Percentiles rank a stretch among this genome's conserved stretches.
Conservation (phyloP, 805 yeast species). For the Wickerhamiella galacta region DNA sequence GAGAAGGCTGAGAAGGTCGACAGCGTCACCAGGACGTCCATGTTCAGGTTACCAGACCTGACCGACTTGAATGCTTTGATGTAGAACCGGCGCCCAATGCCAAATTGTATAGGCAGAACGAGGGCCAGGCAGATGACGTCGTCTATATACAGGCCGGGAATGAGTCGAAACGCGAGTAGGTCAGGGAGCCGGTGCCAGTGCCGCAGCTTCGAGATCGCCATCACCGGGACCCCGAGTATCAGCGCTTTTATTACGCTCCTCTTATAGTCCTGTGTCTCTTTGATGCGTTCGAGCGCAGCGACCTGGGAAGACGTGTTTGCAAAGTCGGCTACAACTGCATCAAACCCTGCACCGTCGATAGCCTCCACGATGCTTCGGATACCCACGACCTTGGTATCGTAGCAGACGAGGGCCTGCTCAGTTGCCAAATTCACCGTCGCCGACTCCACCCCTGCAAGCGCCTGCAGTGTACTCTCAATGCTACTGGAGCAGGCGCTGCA, state of each 20-base stretch:
- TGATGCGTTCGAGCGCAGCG: slow-evolving; percentile 44
- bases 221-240: slow-evolving; percentile 45
- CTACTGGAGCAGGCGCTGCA: slow-evolving; percentile 37
- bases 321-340: slow-evolving; percentile 30
- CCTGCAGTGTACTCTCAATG: slow-evolving; percentile 31
- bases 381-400: slow-evolving; percentile 28
- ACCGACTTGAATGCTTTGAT: slow-evolving; percentile 48
- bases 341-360: slow-evolving; percentile 37
- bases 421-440: slow-evolving; percentile 37
- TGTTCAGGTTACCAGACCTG: slow-evolving; percentile 55
- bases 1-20: slow-evolving; percentile 66
- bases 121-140: slow-evolving; percentile 42
- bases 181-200: slow-evolving; percentile 20
- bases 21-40: slow-evolving; percentile 79
- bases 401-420: slow-evolving; percentile 37
- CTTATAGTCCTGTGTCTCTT: slow-evolving; percentile 63
- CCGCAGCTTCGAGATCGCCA: slow-evolving; percentile 28
- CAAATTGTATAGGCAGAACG: slow-evolving; percentile 44
- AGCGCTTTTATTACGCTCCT: slow-evolving; percentile 35
- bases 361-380: slow-evolving; percentile 50
- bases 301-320: slow-evolving; percentile 55
- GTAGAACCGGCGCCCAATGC: slow-evolving; percentile 54
- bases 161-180: slow-evolving; percentile 23
- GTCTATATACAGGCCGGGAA: slow-evolving; percentile 50
- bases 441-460: slow-evolving; percentile 30